Evolutionary conservation across 2,329 filamentous ascomycete genomes (phyloP), one percentile per base, ranked within the genome.

Genomic region (Fusarium sp.): DNA sequence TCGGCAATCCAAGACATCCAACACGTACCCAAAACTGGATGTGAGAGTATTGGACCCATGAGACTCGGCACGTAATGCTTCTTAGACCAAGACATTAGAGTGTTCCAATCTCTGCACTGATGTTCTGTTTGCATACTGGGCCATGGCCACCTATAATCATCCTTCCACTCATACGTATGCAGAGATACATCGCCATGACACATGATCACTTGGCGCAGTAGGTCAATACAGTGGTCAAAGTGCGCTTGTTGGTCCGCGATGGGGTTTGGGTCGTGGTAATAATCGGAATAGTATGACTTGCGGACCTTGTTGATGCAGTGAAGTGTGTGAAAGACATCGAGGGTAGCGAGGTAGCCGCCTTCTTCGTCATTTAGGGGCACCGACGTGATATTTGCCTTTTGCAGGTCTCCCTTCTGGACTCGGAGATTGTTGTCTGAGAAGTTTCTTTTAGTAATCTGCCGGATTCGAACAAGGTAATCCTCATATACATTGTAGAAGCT

Each of bases 151-250:
- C 49, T 33, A 27, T 52, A 52, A 14, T 41, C 27, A 19, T 52
- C 49, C 27, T 52, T 52, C 49, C 49, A 52, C 7, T 32, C 25
- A 13, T 52, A 52, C 0, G 49, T 52, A 38, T 52, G 49, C 14
- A 52, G 35, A 13, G 49, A 52, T 14, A 39, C 17, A 25, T 52
- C 49, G 14, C 49, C 49, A 14, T 52, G 49, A n/a, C 49, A 52
- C 49, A 52, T 52, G 19, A 52, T 29, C 1, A 52, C 49, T 11
- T 52, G 49, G 8, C 49, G 41, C 6, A 52, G 49, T n/a, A 52
- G 15, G 9, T 52, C 49, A 39, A 52, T 52, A 7, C 49, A 52
- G 15, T 52, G 49, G 19, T 52, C 49, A 27, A 52, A 52, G n/a
- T 52, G 49, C 27, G 39, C 49, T 8, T 39, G 41, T 10, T 52